A percentile compares a stretch with the other conserved stretches of the same genome.
Evolutionary conservation across 441 rosid genomes (phyloP).

Genomic region (Populus hybrid): DNA sequence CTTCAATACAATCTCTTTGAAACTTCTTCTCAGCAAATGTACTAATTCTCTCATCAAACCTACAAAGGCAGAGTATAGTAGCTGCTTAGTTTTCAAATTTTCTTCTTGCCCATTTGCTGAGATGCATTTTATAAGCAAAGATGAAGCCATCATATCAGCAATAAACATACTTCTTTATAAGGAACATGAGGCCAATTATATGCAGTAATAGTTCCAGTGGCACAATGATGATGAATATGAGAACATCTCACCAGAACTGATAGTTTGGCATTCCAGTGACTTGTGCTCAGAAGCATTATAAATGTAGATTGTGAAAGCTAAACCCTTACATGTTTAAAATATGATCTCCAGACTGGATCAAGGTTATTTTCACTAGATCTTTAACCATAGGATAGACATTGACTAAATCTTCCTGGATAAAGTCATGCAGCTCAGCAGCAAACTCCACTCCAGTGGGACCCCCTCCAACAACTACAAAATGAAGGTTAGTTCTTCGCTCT

Average conservation of each 20-base stretch:
- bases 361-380: conserved; percentile 62
- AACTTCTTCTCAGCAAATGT: conserved; percentile 82
- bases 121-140: not conserved
- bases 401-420: conserved; percentile 62
- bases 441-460: conserved; percentile 99
- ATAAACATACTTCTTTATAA: not conserved
- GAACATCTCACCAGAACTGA: not conserved
- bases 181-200: not conserved
- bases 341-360: conserved; percentile 95
- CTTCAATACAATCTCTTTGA: conserved; percentile 73
- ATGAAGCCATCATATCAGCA: not conserved
- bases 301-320: conserved; percentile 5
- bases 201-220: not conserved
- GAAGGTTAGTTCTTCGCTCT: conserved; percentile 67
- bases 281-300: not conserved
- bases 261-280: not conserved
- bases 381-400: conserved; percentile 71
- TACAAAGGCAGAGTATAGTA: conserved; percentile 23
- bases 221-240: not conserved
- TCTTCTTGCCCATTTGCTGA: not conserved
- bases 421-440: conserved; percentile 96
- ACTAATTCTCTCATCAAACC: conserved; percentile 89
- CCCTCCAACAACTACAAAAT: conserved; percentile 91
- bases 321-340: conserved; percentile 73
- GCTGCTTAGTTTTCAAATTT: conserved; percentile 2